A percentile compares a stretch with the other conserved stretches of the same genome.
Conservation (phyloP, 495 filamentous ascomycete genomes). For the Baudoinia panamericana region DNA sequence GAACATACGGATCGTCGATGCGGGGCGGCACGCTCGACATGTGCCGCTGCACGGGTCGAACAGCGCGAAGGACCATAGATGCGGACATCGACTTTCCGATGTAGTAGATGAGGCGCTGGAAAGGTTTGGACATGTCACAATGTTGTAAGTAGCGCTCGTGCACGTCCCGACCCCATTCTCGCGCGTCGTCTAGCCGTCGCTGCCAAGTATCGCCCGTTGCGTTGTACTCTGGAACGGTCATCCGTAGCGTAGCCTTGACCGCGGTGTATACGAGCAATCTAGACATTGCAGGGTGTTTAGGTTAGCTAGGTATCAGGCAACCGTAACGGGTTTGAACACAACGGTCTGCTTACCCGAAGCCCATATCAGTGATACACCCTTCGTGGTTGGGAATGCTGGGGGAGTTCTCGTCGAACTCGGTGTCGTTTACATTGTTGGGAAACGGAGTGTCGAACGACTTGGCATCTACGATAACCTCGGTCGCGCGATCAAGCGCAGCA, state of each 20-base stretch:
- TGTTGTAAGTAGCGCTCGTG: slow-evolving; percentile 11
- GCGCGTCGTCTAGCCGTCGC: slow-evolving; percentile 11
- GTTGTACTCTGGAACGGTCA: slow-evolving; percentile 4
- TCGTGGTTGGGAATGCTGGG: slow-evolving; percentile 9
- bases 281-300: too few relatives aligned
- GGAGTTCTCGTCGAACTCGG: slow-evolving; percentile 17
- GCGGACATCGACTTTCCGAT: slow-evolving; percentile 9
- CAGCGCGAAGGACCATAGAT: slow-evolving; percentile 10
- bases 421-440: slow-evolving; percentile 13
- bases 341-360: slow-evolving; percentile 5
- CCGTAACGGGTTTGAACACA: too few relatives aligned
- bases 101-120: slow-evolving; percentile 5
- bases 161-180: background rate
- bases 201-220: slow-evolving; percentile 14
- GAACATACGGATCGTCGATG: slow-evolving; percentile 16
- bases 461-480: slow-evolving; percentile 4
- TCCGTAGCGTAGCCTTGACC: background rate
- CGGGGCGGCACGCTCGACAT: slow-evolving; percentile 11
- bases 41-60: slow-evolving; percentile 11
- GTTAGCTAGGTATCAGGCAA: too few relatives aligned
- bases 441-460: slow-evolving; percentile 7
- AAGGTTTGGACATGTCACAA: slow-evolving; percentile 10
- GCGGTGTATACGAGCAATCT: slow-evolving; percentile 10
- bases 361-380: slow-evolving; percentile 16
- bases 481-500: slow-evolving; percentile 12